Evolutionary conservation across 495 filamentous ascomycete genomes (phyloP).

Genomic region (Astrothelium subdiscretum): DNA sequence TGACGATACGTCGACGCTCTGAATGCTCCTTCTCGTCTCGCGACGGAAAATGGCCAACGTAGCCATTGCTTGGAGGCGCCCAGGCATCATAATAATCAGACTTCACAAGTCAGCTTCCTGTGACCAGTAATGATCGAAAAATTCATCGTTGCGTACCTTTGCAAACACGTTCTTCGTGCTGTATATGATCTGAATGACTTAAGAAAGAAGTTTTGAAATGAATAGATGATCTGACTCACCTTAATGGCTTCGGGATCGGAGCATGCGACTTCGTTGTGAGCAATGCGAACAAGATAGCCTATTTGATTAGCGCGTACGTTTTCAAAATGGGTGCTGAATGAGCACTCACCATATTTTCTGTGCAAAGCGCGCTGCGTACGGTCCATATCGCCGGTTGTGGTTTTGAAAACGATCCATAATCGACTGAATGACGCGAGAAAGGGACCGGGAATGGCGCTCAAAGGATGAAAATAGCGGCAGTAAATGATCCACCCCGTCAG

Average conservation of each 20-base stretch:
- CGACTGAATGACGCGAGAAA: constrained; percentile 7
- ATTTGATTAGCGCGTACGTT: not conserved
- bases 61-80: constrained; percentile 10
- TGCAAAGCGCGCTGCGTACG: constrained; percentile 16
- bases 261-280: constrained; percentile 20
- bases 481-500: not conserved
- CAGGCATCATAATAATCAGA: constrained; percentile 18
- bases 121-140: not conserved
- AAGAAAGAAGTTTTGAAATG: not conserved
- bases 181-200: constrained; percentile 14
- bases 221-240: constrained; percentile 15
- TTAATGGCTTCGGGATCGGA: constrained; percentile 22
- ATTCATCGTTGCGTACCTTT: not conserved
- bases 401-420: constrained; percentile 21
- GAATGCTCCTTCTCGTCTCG: constrained; percentile 22
- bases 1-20: constrained; percentile 24
- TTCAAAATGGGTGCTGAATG: not conserved
- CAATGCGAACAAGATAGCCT: constrained; percentile 18
- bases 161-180: not conserved
- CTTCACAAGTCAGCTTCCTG: constrained; percentile 4
- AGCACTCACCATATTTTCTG: constrained; percentile 11
- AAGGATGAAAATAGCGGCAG: constrained; percentile 5
- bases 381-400: constrained; percentile 20
- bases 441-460: constrained; percentile 2
- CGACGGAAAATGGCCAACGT: constrained; percentile 14